A percentile compares a stretch with the other conserved stretches of the same genome.
Conservation (phyloP, 208 protist species). For the Crithidia bombi region DNA sequence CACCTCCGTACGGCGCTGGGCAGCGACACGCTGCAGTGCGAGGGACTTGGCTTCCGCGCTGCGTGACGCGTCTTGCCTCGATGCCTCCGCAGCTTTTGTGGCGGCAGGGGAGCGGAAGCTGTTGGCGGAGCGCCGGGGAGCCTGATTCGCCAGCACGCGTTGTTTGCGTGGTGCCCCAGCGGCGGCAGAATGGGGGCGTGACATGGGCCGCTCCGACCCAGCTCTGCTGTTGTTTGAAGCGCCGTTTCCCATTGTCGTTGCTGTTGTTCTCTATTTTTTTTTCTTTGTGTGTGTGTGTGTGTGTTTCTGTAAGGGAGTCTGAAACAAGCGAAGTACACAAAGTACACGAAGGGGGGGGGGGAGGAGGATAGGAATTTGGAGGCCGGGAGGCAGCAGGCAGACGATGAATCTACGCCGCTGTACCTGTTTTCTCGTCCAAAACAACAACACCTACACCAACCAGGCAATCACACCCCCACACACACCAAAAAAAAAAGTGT, state of each 20-base stretch:
- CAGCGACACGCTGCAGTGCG: slow-evolving; percentile 19
- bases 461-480: no score
- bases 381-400: no score
- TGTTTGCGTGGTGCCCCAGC: slow-evolving; percentile 16
- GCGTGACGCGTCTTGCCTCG: background rate
- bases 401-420: no score
- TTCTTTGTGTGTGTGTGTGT: no score
- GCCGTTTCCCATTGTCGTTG: slow-evolving; percentile 32
- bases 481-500: no score
- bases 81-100: slow-evolving; percentile 1
- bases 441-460: no score
- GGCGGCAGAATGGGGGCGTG: slow-evolving; percentile 14
- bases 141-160: slow-evolving; percentile 36
- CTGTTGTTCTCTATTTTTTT: slow-evolving; percentile 10
- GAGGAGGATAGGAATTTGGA: background rate
- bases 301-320: background rate
- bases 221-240: slow-evolving; percentile 19
- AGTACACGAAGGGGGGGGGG: background rate
- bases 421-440: no score
- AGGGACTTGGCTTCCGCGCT: slow-evolving; percentile 14
- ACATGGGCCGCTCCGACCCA: slow-evolving; percentile 4
- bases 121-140: slow-evolving; percentile 14
- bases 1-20: slow-evolving; percentile 16
- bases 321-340: background rate
- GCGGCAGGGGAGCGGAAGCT: slow-evolving; percentile 27